Percentiles rank a stretch among this genome's conserved stretches.
Evolutionary conservation across 208 protist genomes (phyloP).

Genomic region (Acanthamoeba polyphaga): DNA sequence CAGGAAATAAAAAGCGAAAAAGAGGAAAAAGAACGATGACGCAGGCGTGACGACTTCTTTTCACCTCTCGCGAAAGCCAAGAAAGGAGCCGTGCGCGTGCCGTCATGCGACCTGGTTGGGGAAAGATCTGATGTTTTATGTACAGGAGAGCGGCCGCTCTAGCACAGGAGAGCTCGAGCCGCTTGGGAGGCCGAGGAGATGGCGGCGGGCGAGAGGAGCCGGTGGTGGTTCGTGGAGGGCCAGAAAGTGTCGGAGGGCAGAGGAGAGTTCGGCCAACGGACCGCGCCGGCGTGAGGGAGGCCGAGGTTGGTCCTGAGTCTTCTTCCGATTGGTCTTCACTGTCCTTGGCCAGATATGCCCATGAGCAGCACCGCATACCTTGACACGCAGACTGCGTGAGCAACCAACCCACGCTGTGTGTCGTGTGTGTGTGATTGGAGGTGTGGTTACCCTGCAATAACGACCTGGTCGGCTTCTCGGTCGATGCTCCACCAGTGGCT

Average conservation of each 20-base stretch:
- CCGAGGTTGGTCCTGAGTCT: not conserved
- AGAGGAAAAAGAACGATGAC: too few species aligned
- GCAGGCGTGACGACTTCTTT: too few species aligned
- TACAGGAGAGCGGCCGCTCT: too few species aligned
- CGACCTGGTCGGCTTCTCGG: conserved; percentile 7
- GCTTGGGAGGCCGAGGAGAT: not conserved
- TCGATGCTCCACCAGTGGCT: not conserved
- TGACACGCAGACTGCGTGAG: not conserved
- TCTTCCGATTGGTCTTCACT: not conserved
- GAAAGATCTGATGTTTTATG: too few species aligned
- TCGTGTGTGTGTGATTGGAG: not conserved
- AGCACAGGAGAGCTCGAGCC: conserved; percentile 10
- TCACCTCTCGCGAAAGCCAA: too few species aligned
- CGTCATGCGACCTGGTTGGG: too few species aligned
- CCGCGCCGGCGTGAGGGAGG: not conserved
- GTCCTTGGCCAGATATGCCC: conserved; percentile 20
- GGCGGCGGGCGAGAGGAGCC: not conserved
- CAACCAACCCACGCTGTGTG: not conserved
- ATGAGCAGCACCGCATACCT: not conserved
- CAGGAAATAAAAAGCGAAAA: too few species aligned
- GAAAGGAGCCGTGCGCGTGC: too few species aligned
- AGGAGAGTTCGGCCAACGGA: conserved; percentile 19
- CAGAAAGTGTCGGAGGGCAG: conserved; percentile 36
- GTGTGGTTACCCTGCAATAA: not conserved
- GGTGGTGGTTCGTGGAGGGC: conserved; percentile 37